phyloP scores from a whole-genome alignment of 768 basidiomycete species.

The Punctularia strigosozonata region DNA sequence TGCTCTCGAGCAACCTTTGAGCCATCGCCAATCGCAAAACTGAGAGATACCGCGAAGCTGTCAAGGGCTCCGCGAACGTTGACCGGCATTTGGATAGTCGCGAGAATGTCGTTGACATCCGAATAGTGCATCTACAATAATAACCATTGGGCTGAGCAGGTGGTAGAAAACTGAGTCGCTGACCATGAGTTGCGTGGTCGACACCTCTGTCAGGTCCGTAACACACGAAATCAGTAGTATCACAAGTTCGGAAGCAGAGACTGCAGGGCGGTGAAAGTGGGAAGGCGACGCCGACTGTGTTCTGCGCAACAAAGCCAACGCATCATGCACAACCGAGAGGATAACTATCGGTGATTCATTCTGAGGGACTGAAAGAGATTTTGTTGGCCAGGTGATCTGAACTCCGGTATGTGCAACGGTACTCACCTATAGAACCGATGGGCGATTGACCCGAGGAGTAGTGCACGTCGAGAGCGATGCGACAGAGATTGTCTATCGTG shows the following conservation, averaged over 20 bases:
- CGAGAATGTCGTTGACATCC: conserved; percentile 43
- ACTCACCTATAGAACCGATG: conserved; percentile 43
- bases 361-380: too few species aligned
- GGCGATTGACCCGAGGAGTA: conserved; percentile 43
- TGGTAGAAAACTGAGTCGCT: conserved; percentile 16
- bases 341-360: conserved; percentile 35
- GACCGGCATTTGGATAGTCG: conserved; percentile 37
- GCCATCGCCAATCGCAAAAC: conserved; percentile 55
- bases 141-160: conserved; percentile 10
- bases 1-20: conserved; percentile 59
- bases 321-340: conserved; percentile 47
- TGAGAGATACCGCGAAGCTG: conserved; percentile 43
- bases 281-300: conserved; percentile 39
- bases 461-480: conserved; percentile 50
- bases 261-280: conserved; percentile 44
- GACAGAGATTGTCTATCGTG: conserved; percentile 62
- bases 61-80: conserved; percentile 48
- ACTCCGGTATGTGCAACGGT: too few species aligned
- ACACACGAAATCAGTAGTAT: conserved; percentile 50
- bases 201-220: conserved; percentile 47
- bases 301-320: conserved; percentile 43
- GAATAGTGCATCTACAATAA: too few species aligned
- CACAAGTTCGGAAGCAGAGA: conserved; percentile 53
- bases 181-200: conserved; percentile 48
- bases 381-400: too few species aligned